phyloP scores from a whole-genome alignment of 225 moss, liverwort and hornwort genomes.

The Asterella californica region DNA sequence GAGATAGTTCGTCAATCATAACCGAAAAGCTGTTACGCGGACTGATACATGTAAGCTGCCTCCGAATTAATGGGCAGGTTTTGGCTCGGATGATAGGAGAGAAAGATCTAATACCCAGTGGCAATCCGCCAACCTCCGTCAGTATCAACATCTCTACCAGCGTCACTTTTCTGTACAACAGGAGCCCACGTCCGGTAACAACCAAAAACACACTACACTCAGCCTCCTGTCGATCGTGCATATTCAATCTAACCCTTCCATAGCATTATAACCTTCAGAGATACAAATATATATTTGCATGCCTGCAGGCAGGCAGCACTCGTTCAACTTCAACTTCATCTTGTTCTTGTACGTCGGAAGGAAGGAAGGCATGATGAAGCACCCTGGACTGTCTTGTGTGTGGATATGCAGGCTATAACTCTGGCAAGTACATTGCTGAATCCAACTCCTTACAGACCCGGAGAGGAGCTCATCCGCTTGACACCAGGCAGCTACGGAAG shows the following conservation, averaged over 20 bases:
- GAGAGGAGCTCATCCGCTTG: background rate
- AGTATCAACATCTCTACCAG: slow-evolving; percentile 17
- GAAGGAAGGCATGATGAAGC: no score
- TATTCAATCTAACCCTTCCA: background rate
- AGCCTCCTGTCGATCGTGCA: no score
- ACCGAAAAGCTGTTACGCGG: background rate
- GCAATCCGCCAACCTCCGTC: slow-evolving; percentile 46
- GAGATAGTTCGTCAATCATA: background rate
- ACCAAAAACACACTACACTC: no score
- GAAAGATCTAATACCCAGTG: slow-evolving; percentile 34
- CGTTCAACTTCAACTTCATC: no score
- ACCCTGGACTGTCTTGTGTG: no score
- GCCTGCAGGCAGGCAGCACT: no score
- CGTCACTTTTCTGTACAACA: slow-evolving; percentile 48
- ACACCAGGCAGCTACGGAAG: slow-evolving; percentile 5
- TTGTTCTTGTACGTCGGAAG: no score
- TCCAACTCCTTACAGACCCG: slow-evolving; percentile 12
- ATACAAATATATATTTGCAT: no score
- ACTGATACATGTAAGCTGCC: background rate
- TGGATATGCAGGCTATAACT: slow-evolving; percentile 23
- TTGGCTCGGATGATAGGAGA: slow-evolving; percentile 37
- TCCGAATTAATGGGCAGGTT: slow-evolving; percentile 55
- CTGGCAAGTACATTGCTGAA: slow-evolving; percentile 8
- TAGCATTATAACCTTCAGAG: no score
- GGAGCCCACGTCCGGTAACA: slow-evolving; percentile 41